Evolutionary conservation across 2,329 filamentous ascomycete species (phyloP).

Genomic region (Huntiella savannae): DNA sequence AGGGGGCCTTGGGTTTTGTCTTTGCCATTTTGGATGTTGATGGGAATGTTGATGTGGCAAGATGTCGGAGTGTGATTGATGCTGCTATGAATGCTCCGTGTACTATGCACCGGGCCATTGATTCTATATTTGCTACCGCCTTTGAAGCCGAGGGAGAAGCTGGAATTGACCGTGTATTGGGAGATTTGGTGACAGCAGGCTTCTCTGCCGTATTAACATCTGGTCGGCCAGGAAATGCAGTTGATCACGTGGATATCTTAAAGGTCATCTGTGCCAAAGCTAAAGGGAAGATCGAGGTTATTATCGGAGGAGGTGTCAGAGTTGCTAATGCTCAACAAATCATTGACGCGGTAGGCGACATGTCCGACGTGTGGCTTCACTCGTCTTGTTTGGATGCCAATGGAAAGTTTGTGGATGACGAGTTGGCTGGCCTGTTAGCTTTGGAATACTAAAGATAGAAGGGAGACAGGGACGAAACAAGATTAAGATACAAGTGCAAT

Average conservation of each 20-base stretch:
- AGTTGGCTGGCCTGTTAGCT: constrained; percentile 5
- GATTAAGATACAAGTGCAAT: neutral
- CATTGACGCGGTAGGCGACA: neutral
- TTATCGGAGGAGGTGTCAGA: constrained; percentile 33
- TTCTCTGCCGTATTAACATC: constrained; percentile 35
- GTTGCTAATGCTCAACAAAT: constrained; percentile 19
- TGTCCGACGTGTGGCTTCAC: constrained; percentile 10
- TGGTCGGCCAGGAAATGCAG: constrained; percentile 26
- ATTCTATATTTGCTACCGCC: constrained; percentile 22
- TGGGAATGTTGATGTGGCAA: constrained; percentile 17
- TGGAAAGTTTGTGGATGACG: constrained; percentile 6
- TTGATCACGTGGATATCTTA: constrained; percentile 22
- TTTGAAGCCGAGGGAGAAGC: constrained; percentile 11
- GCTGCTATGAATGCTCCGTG: constrained; percentile 24
- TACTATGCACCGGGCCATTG: constrained; percentile 39
- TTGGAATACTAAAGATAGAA: neutral
- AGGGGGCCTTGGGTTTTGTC: constrained; percentile 1
- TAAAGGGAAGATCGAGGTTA: constrained; percentile 21
- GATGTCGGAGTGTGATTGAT: constrained; percentile 23
- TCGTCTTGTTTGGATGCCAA: constrained; percentile 11
- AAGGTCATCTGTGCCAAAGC: constrained; percentile 18
- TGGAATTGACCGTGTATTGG: constrained; percentile 15
- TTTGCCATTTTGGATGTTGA: constrained; percentile 2
- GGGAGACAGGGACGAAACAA: neutral
- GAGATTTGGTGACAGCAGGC: constrained; percentile 22